These are phyloP conservation scores for Tulasnella sp. DNA, from an alignment of 768 basidiomycete genomes.

Conservation along the genomic window DNA sequence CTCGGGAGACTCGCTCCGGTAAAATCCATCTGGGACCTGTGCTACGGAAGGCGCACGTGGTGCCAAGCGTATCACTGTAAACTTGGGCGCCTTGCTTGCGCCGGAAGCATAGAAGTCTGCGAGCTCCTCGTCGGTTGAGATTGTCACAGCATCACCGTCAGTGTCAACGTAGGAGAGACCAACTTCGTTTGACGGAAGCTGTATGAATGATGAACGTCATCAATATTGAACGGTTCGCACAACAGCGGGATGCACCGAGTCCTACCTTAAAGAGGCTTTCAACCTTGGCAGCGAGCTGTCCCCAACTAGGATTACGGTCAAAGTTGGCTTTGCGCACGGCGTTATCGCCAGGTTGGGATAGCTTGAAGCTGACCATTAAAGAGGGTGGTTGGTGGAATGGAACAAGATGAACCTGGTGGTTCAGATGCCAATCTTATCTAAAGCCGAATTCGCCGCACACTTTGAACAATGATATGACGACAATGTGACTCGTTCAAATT, in stretches of 20 bases:
- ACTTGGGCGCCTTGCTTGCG: slow-evolving; percentile 38
- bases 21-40: neutral
- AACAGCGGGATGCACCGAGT: too few species aligned
- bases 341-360: slow-evolving; percentile 40
- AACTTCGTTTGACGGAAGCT: slow-evolving; percentile 47
- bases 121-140: slow-evolving; percentile 59
- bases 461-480: neutral
- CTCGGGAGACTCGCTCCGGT: slow-evolving; percentile 8
- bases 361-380: slow-evolving; percentile 44
- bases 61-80: slow-evolving; percentile 37
- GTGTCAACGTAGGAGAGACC: slow-evolving; percentile 62
- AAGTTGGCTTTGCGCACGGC: slow-evolving; percentile 54
- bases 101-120: slow-evolving; percentile 22
- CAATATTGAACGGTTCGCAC: too few species aligned
- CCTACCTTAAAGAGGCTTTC: slow-evolving; percentile 41
- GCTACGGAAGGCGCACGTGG: neutral
- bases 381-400: slow-evolving; percentile 31
- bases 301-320: slow-evolving; percentile 43
- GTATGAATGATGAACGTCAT: too few species aligned
- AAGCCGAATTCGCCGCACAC: too few species aligned
- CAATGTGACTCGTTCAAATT: neutral
- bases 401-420: slow-evolving; percentile 6
- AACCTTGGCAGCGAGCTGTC: slow-evolving; percentile 44
- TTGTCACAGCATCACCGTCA: slow-evolving; percentile 66
- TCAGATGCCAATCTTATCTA: neutral